Evolutionary conservation across 116 monocot species (phyloP).

Genomic region (Zostera marina): DNA sequence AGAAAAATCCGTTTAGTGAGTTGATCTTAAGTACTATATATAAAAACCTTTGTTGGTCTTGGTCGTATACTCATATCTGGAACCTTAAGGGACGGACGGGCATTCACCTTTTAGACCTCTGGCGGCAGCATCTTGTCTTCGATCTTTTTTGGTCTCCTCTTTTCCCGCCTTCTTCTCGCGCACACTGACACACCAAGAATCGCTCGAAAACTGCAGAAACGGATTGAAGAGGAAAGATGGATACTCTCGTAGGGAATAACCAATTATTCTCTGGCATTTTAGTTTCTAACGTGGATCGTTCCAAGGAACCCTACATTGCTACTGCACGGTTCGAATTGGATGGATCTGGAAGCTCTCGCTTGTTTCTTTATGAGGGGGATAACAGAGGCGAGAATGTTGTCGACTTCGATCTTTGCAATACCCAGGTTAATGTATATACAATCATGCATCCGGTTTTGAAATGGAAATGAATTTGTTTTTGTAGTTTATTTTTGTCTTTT

Average conservation of each 20-base stretch:
- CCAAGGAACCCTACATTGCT: conserved; percentile 4
- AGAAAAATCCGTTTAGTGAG: no score
- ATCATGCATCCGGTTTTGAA: neutral
- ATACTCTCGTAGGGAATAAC: neutral
- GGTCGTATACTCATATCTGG: no score
- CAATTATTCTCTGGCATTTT: conserved; percentile 12
- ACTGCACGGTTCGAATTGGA: conserved; percentile 7
- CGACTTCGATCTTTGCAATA: conserved; percentile 1
- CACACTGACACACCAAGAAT: neutral
- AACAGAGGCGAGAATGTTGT: neutral
- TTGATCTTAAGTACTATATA: no score
- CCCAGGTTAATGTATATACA: conserved; percentile 3
- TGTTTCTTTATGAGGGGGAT: neutral
- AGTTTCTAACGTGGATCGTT: conserved; percentile 7
- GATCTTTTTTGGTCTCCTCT: neutral
- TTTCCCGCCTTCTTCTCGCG: neutral
- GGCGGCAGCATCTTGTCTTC: neutral
- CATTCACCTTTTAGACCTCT: neutral
- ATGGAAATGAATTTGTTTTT: neutral
- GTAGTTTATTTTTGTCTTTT: neutral
- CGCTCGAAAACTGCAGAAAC: no score
- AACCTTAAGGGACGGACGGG: no score
- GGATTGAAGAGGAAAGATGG: conserved; percentile 3
- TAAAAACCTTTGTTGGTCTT: no score
- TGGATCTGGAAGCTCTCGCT: conserved; percentile 6